phyloP scores from a whole-genome alignment of 2,329 filamentous ascomycete genomes.

The Diaporthe helianthi region DNA sequence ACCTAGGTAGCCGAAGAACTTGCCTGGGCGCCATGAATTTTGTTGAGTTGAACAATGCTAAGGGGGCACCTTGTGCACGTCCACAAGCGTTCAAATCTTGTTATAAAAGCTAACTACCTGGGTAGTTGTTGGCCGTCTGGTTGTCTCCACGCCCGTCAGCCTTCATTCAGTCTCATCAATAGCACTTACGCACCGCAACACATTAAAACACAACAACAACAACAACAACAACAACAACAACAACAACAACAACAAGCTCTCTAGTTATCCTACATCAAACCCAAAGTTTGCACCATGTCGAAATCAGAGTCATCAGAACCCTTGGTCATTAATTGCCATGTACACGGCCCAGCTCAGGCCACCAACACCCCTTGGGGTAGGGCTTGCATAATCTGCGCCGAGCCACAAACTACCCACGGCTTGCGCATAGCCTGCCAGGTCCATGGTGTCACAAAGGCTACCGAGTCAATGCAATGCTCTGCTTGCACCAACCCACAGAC shows the following conservation, averaged over 20 bases:
- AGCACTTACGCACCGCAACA: background rate
- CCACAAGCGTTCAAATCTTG: background rate
- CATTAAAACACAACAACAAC: background rate
- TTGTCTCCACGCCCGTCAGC: background rate
- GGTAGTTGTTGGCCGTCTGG: background rate
- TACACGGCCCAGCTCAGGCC: background rate
- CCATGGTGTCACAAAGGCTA: background rate
- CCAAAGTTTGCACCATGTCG: background rate
- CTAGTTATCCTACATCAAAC: background rate
- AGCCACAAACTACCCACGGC: background rate
- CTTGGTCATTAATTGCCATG: background rate
- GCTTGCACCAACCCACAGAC: constrained; percentile 6
- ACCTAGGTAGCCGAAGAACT: background rate
- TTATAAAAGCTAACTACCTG: too few species aligned
- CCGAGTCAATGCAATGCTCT: background rate
- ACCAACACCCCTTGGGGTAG: background rate
- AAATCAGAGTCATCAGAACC: background rate
- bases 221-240: background rate
- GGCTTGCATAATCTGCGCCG: background rate
- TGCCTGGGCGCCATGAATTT: background rate
- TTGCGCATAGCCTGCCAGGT: background rate
- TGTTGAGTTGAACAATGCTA: background rate
- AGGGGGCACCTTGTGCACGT: background rate
- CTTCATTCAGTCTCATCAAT: background rate
- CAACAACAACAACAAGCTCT: too few species aligned